These are phyloP conservation scores for Corchorus olitorius DNA, from an alignment of 345 rosid genomes.

Conservation along the genomic window DNA sequence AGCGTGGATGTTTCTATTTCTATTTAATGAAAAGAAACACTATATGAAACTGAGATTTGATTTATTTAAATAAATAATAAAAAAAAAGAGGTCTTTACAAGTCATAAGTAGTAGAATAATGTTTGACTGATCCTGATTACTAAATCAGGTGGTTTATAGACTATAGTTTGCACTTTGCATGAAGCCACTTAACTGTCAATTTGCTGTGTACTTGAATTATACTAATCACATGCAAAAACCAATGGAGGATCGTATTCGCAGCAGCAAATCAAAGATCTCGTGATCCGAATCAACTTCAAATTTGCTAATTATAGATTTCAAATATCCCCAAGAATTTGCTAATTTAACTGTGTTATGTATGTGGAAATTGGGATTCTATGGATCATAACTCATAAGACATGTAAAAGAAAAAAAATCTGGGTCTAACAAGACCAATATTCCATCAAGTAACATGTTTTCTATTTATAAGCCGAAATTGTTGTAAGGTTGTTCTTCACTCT, in stretches of 20 bases:
- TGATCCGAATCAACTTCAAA: conserved; percentile 10
- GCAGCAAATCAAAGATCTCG: conserved; percentile 18
- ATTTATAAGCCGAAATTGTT: neutral
- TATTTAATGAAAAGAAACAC: neutral
- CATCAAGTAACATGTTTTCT: neutral
- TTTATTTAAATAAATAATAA: neutral
- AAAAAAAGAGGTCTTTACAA: too few species aligned
- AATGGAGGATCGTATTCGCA: conserved; percentile 4
- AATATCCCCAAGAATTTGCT: too few species aligned
- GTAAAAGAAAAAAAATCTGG: neutral
- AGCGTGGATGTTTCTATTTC: conserved; percentile 69
- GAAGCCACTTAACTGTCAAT: neutral
- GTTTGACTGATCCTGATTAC: neutral
- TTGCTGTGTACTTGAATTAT: neutral
- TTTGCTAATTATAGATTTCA: too few species aligned
- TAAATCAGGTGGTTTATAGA: neutral
- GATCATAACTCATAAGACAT: too few species aligned
- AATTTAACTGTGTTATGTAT: too few species aligned
- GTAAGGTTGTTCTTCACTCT: too few species aligned
- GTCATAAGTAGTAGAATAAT: too few species aligned
- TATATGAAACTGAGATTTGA: conserved; percentile 6
- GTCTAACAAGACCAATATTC: neutral
- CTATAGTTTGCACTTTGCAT: neutral
- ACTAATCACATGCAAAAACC: conserved; percentile 1
- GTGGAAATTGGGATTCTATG: too few species aligned